Base-by-base conservation (phyloP, 2,329 filamentous ascomycete species). In the Colletotrichum lindemuthianum region DNA sequence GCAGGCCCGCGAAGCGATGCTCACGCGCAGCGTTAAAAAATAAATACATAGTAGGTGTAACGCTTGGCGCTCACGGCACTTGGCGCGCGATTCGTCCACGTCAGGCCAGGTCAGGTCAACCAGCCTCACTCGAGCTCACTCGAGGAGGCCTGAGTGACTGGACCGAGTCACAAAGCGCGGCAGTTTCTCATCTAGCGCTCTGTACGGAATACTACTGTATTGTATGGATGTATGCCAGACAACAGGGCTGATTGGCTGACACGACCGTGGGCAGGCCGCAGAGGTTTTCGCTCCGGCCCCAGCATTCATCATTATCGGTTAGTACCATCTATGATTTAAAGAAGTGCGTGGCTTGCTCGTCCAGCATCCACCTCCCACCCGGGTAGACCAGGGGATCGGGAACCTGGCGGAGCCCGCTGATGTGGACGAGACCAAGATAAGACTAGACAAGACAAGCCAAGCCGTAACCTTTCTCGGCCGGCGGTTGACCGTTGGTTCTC, bases 51-150 rank as follows among this genome's bases (percentile, higher is more conserved):
- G 24, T 33, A 51, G 39, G 56, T 60, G 57, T 64, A 55, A 55
- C 50, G 33, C 57, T 64, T 64, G 61, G 57, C 47, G 36, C 32
- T 52, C 58, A 51, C 61, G 58, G 61, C 51, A 56, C 51, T 65
- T 61, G 61, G 58, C 51, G 58, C 40, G 58, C 58, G 50, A 65
- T 56, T 56, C 58, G 61, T 65, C 61, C 58, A 61, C 51, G 58
- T 65, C 61, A 56, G 58, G 61, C 58, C 36, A 54, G 50, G n/a
- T 48, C 9, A 11, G 8, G 36, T 34, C 15, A 24, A 49, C 16
- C 36, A 32, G 11, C 45, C 16, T 10, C 44, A 2, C 11, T 8
- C 6, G 4, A 6, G 11, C 45, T 12, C 10, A 9, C 10, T 32
- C 24, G 13, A 13, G 10, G 10, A 48, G 4, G 24, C 24, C 24